A percentile compares a stretch with the other conserved stretches of the same genome.
phyloP scores from a whole-genome alignment of 306 rosid species.

The Begonia masoniana region DNA sequence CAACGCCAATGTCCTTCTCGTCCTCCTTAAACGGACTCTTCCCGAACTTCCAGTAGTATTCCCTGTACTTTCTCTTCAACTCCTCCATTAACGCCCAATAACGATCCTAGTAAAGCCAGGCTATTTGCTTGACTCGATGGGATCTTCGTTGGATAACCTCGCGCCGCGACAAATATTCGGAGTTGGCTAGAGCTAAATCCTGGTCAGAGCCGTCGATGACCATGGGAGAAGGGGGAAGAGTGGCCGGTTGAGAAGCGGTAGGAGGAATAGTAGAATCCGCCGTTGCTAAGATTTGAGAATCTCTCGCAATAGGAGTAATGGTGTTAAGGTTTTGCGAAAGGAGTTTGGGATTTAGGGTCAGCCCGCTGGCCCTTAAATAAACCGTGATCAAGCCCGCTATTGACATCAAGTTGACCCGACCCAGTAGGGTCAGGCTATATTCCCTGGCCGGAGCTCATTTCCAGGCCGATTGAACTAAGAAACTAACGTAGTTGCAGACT shows the following conservation, averaged over 20 bases:
- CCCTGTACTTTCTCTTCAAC: conserved; percentile 27
- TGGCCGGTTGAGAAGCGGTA: conserved; percentile 9
- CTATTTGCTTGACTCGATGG: conserved; percentile 18
- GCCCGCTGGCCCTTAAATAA: no score
- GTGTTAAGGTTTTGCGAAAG: no score
- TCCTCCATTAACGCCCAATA: conserved; percentile 69
- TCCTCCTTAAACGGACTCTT: conserved; percentile 56
- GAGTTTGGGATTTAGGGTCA: no score
- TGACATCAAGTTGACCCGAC: no score
- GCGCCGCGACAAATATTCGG: conserved; percentile 1
- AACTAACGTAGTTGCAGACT: no score
- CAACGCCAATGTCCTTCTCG: conserved; percentile 4
- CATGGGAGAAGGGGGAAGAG: conserved; percentile 7
- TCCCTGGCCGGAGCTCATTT: no score
- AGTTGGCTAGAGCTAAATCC: conserved; percentile 5
- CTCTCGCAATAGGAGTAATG: no score
- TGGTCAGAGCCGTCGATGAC: conserved; percentile 8
- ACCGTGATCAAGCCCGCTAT: no score
- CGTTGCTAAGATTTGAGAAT: no score
- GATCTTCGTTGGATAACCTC: conserved; percentile 22
- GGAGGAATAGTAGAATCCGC: neutral
- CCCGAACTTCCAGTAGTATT: conserved; percentile 61
- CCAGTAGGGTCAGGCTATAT: no score
- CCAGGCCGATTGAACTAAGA: no score
- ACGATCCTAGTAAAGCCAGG: conserved; percentile 13